phyloP scores from a whole-genome alignment of 2,329 filamentous ascomycete genomes.

The Sordariomycetes sp. region DNA sequence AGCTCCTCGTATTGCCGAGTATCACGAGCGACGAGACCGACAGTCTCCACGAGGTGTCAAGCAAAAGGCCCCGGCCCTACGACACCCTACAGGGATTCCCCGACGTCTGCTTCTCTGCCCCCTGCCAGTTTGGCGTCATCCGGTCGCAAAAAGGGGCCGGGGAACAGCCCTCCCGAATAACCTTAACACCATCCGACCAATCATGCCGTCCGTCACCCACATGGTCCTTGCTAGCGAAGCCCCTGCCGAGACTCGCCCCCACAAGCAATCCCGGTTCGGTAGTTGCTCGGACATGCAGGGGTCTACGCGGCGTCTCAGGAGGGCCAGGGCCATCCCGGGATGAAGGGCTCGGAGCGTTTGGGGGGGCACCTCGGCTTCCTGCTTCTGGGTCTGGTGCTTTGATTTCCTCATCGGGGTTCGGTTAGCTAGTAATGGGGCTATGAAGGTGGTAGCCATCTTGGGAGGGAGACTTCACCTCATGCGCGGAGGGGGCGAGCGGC shows the following conservation, averaged over 20 bases:
- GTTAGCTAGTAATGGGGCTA: too few relatives aligned
- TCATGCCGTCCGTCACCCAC: neutral
- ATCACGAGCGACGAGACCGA: neutral
- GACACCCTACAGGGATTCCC: too few relatives aligned
- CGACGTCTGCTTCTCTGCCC: neutral
- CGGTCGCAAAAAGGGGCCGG: neutral
- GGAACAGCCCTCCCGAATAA: neutral
- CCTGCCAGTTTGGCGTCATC: neutral
- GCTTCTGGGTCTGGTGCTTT: too few relatives aligned
- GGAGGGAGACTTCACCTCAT: too few relatives aligned
- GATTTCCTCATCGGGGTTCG: too few relatives aligned
- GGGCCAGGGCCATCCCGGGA: neutral
- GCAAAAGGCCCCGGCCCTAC: neutral
- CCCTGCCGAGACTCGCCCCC: neutral
- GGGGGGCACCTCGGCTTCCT: too few relatives aligned
- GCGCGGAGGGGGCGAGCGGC: too few relatives aligned
- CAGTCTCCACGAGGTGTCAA: neutral
- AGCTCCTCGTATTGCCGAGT: too few relatives aligned
- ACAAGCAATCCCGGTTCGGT: too few relatives aligned
- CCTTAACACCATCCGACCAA: neutral
- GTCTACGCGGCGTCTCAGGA: neutral
- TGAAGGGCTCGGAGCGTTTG: too few relatives aligned
- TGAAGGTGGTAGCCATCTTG: too few relatives aligned
- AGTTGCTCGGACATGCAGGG: neutral
- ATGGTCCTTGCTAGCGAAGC: neutral